Evolutionary conservation across 306 rosid genomes (phyloP), one percentile per base, ranked within the genome.

Genomic region (Pueraria montana): DNA sequence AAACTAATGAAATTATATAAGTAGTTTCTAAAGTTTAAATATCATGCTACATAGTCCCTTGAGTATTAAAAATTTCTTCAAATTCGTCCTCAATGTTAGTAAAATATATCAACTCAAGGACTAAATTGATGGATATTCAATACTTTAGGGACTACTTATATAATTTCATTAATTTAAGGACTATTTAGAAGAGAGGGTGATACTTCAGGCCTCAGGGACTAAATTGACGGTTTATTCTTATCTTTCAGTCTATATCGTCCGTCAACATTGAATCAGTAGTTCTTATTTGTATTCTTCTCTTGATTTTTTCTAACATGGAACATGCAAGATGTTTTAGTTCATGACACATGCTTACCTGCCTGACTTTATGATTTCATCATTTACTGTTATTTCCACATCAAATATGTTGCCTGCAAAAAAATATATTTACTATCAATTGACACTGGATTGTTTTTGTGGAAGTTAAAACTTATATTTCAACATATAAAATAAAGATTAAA

Each of bases 321-420:
- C 61, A 8, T 62, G 23, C 48, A 24, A 65, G 21, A 48, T 11
- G 43, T 46, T 68, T 56, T 27, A 48, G 66, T 56, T 16, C 48
- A n/a, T 27, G 32, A 61, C 26, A 62, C 74, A 52, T 55, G 76
- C 62, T 68, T 80, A 88, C 91, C 87, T 80, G 89, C 89, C 83
- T 73, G 87, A 36, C 74, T 86, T 86, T 40, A 88, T 77, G 55
- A 52, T 32, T 80, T 88, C 87, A 43, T 53, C 87, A 5, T 48
- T 82, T 50, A 88, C 42, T 18, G 87, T 80, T 38, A 61, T 50
- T 66, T 88, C 67, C 65, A 77, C 84, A 46, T 86, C 85, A 83
- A 77, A 86, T 66, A 75, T 34, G 82, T 77, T 77, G 21, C 82
- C 91, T 88, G 89, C 84, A 73, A 45, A 85, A 46, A 73, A 40